These are phyloP conservation scores for Verbena officinalis DNA, from an alignment of 257 asterid species.

Conservation along the genomic window DNA sequence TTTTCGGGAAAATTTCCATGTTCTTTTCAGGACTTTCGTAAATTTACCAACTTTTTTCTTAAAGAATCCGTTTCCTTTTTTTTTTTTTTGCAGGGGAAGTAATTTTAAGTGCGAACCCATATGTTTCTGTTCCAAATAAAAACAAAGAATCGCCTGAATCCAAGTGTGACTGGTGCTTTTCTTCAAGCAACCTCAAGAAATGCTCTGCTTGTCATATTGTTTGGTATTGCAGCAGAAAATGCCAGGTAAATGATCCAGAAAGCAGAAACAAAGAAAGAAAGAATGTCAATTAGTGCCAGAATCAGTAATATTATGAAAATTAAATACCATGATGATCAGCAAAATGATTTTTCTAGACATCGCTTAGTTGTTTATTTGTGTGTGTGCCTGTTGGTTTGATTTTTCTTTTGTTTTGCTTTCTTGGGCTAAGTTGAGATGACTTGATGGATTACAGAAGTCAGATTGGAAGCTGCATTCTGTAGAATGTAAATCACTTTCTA, in stretches of 20 bases:
- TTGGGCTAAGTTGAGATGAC: slow-evolving; percentile 15
- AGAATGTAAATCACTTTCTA: slow-evolving; percentile 62
- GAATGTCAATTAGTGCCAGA: neutral
- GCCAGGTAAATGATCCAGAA: too few species aligned
- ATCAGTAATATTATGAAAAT: neutral
- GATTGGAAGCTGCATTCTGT: slow-evolving; percentile 88
- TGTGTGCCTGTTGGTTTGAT: too few species aligned
- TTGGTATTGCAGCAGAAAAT: slow-evolving; percentile 72
- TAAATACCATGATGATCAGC: neutral
- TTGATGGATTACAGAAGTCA: slow-evolving; percentile 52
- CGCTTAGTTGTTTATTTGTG: neutral
- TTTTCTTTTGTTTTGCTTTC: neutral
- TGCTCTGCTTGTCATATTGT: slow-evolving; percentile 90
- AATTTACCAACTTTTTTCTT: neutral
- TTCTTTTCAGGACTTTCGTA: slow-evolving; percentile 13
- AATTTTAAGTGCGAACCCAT: slow-evolving; percentile 72
- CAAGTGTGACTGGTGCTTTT: slow-evolving; percentile 88
- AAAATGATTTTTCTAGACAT: neutral
- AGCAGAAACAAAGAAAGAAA: too few species aligned
- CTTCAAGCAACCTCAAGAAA: slow-evolving; percentile 62
- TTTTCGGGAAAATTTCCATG: neutral
- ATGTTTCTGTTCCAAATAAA: slow-evolving; percentile 77
- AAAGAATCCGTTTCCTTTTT: slow-evolving; percentile 2
- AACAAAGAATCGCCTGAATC: slow-evolving; percentile 51
- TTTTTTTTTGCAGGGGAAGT: slow-evolving; percentile 65